phyloP scores from a whole-genome alignment of 2,329 filamentous ascomycete species.

The Aspergillus tubingensis region DNA sequence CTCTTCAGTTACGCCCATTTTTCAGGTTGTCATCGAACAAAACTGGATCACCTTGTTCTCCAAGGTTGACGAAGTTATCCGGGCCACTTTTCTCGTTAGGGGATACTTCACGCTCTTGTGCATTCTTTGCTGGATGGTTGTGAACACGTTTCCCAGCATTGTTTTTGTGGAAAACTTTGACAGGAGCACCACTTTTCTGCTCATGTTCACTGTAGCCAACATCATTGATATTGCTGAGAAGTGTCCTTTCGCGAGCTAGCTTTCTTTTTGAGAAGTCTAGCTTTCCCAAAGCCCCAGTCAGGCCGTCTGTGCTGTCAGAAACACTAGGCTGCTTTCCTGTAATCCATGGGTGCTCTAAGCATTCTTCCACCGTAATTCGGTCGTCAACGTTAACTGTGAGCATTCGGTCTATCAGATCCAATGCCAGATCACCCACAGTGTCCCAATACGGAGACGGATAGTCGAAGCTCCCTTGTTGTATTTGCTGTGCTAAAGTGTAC shows the following conservation, averaged over 20 bases:
- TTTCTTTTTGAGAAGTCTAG: conserved; percentile 85
- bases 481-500: conserved; percentile 84
- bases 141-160: conserved; percentile 50
- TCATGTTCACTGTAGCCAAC: conserved; percentile 65
- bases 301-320: conserved; percentile 85
- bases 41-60: conserved; percentile 79
- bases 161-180: conserved; percentile 79
- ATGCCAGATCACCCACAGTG: conserved; percentile 77
- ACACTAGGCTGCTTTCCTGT: conserved; percentile 62
- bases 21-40: conserved; percentile 67
- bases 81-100: conserved; percentile 69
- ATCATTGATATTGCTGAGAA: conserved; percentile 80
- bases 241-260: conserved; percentile 75
- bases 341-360: conserved; percentile 88
- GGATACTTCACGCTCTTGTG: conserved; percentile 55
- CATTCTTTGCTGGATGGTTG: conserved; percentile 40
- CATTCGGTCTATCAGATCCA: conserved; percentile 95
- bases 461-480: conserved; percentile 83
- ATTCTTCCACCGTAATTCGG: conserved; percentile 86
- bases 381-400: conserved; percentile 81
- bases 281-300: conserved; percentile 80
- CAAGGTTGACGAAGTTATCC: conserved; percentile 78
- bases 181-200: conserved; percentile 55
- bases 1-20: conserved; percentile 38
- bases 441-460: conserved; percentile 98